A percentile compares a stretch with the other conserved stretches of the same genome.
Evolutionary conservation across 2,329 filamentous ascomycete species (phyloP).

Genomic region (Whalleya microplaca): DNA sequence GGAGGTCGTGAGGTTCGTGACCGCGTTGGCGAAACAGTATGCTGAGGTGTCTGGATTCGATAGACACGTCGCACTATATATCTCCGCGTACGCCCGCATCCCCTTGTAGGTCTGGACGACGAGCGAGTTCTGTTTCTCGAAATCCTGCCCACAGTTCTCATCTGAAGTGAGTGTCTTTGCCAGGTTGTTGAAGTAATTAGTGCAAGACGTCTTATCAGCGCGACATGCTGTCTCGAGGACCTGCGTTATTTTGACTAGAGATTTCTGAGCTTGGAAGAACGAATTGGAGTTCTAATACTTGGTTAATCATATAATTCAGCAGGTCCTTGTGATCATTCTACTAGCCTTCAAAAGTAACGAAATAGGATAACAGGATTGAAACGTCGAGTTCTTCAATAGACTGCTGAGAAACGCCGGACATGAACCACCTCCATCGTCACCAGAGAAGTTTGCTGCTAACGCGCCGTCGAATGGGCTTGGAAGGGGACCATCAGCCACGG

Average conservation of each 20-base stretch:
- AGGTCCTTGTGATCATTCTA: constrained; percentile 1
- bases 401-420: constrained; percentile 71
- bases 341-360: constrained; percentile 81
- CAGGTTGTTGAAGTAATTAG: constrained; percentile 63
- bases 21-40: constrained; percentile 84
- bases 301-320: constrained; percentile 25
- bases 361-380: constrained; percentile 77
- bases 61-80: constrained; percentile 83
- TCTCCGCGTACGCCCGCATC: constrained; percentile 73
- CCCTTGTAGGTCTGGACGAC: constrained; percentile 77
- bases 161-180: constrained; percentile 66
- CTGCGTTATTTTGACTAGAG: constrained; percentile 71
- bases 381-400: constrained; percentile 68
- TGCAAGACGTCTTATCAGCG: constrained; percentile 69
- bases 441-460: constrained; percentile 64
- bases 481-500: constrained; percentile 46
- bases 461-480: constrained; percentile 71
- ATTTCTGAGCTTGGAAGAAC: constrained; percentile 81
- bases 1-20: constrained; percentile 72
- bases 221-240: constrained; percentile 80
- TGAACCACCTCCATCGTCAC: constrained; percentile 45
- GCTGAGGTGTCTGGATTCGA: constrained; percentile 65
- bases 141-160: constrained; percentile 74
- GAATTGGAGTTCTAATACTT: constrained; percentile 70
- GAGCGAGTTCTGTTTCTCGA: constrained; percentile 65